Conservation (phyloP, 768 basidiomycete species). For the Boletus tomentosulus region DNA sequence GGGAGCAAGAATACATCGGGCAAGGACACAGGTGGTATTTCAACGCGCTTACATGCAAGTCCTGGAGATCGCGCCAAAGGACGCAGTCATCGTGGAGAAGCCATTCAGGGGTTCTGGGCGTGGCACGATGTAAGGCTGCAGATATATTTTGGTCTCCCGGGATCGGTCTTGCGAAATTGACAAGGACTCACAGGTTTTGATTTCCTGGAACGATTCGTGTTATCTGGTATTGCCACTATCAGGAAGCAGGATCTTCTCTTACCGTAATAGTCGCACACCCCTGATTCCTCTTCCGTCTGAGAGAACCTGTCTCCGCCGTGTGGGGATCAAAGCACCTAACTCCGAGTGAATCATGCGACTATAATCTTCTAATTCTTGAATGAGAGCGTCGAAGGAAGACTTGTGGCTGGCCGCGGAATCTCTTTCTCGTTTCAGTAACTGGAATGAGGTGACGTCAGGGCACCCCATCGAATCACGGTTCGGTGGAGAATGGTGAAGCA, state of each 20-base stretch:
- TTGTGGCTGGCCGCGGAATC: constrained; percentile 2
- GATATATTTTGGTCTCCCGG: background rate
- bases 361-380: constrained; percentile 10
- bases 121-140: background rate
- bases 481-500: background rate
- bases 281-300: background rate
- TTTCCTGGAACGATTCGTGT: constrained; percentile 1
- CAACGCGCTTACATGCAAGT: constrained; percentile 2
- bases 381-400: constrained; percentile 8
- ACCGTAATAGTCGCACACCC: background rate
- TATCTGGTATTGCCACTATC: background rate
- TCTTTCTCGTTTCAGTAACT: constrained; percentile 14
- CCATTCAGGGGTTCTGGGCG: background rate
- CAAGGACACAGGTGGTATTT: background rate
- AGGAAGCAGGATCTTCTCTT: background rate
- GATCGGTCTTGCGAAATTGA: background rate
- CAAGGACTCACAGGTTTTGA: constrained; percentile 4
- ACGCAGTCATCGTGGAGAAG: constrained; percentile 4
- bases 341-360: background rate
- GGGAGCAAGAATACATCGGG: background rate
- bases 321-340: background rate
- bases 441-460: background rate
- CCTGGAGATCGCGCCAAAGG: constrained; percentile 3
- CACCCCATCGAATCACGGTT: background rate
- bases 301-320: background rate